Percentiles rank a stretch among this genome's conserved stretches.
These are phyloP conservation scores for Gaeumannomyces tritici DNA, from an alignment of 2,329 filamentous ascomycete species.

Conservation along the genomic window DNA sequence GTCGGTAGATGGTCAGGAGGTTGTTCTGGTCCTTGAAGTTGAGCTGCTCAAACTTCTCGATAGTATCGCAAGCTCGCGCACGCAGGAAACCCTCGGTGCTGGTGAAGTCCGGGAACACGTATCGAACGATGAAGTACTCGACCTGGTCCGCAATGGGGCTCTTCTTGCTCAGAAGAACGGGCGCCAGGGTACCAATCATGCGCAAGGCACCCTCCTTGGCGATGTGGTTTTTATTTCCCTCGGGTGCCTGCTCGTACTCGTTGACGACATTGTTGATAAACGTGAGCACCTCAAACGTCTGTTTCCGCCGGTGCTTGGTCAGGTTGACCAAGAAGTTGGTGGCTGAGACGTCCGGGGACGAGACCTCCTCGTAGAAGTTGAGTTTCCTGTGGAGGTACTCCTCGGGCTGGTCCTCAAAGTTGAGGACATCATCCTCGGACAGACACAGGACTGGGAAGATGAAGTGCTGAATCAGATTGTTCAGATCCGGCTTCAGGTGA, in stretches of 20 bases:
- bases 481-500: constrained; percentile 85
- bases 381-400: constrained; percentile 96
- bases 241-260: constrained; percentile 75
- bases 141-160: constrained; percentile 96
- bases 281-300: constrained; percentile 87
- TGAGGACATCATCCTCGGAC: constrained; percentile 81
- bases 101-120: constrained; percentile 96
- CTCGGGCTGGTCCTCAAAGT: constrained; percentile 88
- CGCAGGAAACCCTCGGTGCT: constrained; percentile 87
- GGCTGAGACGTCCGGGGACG: constrained; percentile 86
- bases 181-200: constrained; percentile 93
- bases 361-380: constrained; percentile 96
- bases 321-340: constrained; percentile 94
- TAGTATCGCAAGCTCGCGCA: constrained; percentile 88
- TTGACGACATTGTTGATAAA: constrained; percentile 95
- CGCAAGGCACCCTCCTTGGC: constrained; percentile 94
- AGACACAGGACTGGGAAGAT: constrained; percentile 94
- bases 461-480: constrained; percentile 86
- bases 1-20: constrained; percentile 89
- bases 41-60: constrained; percentile 96
- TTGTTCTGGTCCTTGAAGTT: constrained; percentile 97
- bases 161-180: constrained; percentile 94
- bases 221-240: constrained; percentile 84
- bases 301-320: constrained; percentile 88
- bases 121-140: constrained; percentile 96